Evolutionary conservation across 169 alveolate genomes (phyloP).

Genomic region (Plasmodium adleri): DNA sequence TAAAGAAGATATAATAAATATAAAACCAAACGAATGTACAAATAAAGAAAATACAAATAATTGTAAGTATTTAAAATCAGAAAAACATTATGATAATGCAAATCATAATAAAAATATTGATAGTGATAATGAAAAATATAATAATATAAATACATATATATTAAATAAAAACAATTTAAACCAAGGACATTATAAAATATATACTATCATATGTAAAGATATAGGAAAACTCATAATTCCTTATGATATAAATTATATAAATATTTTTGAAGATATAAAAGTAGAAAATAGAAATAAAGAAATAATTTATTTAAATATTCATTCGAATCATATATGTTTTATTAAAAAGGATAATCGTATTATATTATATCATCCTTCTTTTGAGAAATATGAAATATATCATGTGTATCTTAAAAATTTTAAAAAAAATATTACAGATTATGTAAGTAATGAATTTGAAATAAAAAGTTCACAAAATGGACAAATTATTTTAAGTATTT

Average conservation of each 20-base stretch:
- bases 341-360: conserved; percentile 24
- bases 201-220: conserved; percentile 22
- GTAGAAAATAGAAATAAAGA: conserved; percentile 47
- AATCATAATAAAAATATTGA: not conserved
- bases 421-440: conserved; percentile 7
- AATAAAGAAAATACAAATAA: too few species aligned
- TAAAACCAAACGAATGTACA: too few species aligned
- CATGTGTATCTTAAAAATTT: conserved; percentile 19
- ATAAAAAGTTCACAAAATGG: conserved; percentile 33
- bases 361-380: conserved; percentile 18
- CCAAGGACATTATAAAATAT: not conserved
- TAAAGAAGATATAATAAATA: too few species aligned
- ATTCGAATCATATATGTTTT: conserved; percentile 20
- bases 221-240: conserved; percentile 34
- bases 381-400: conserved; percentile 51
- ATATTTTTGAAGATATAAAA: conserved; percentile 25
- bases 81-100: not conserved
- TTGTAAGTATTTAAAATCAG: not conserved
- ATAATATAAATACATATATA: conserved; percentile 3
- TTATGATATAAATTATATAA: conserved; percentile 4
- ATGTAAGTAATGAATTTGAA: conserved; percentile 20
- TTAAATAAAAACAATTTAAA: not conserved
- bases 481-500: conserved; percentile 16
- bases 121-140: not conserved
- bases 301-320: conserved; percentile 16